Percentiles rank a stretch among this genome's conserved stretches.
These are phyloP conservation scores for Penicillium sp. DNA, from an alignment of 2,329 filamentous ascomycete species.

Conservation along the genomic window DNA sequence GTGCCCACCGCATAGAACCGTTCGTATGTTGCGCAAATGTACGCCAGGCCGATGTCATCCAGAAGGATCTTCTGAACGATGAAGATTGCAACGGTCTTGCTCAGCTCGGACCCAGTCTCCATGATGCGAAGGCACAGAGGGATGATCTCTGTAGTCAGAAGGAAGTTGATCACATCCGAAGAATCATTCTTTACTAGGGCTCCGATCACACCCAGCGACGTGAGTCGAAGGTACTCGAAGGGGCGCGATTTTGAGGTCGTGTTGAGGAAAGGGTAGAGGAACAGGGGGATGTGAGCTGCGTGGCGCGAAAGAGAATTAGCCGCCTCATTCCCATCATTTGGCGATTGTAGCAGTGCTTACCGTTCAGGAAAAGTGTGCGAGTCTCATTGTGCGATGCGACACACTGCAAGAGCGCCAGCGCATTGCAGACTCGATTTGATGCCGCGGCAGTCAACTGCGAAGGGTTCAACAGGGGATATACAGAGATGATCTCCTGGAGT, in stretches of 20 bases:
- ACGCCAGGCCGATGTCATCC: slow-evolving; percentile 92
- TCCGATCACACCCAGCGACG: slow-evolving; percentile 91
- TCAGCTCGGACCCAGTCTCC: slow-evolving; percentile 97
- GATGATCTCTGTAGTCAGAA: slow-evolving; percentile 97
- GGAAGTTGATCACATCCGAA: slow-evolving; percentile 97
- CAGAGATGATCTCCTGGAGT: slow-evolving; percentile 96
- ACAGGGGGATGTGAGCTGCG: slow-evolving; percentile 89
- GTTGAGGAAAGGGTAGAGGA: slow-evolving; percentile 96
- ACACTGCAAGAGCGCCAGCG: slow-evolving; percentile 88
- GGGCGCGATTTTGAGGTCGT: slow-evolving; percentile 97
- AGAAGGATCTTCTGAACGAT: slow-evolving; percentile 98
- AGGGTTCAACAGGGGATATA: slow-evolving; percentile 93
- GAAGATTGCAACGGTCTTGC: slow-evolving; percentile 98
- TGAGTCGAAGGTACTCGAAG: slow-evolving; percentile 94
- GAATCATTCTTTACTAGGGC: slow-evolving; percentile 98
- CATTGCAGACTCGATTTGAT: slow-evolving; percentile 95
- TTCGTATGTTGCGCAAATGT: slow-evolving; percentile 98
- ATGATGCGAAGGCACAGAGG: slow-evolving; percentile 96
- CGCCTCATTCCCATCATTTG: neutral
- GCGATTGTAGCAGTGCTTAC: slow-evolving; percentile 46
- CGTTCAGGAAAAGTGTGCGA: slow-evolving; percentile 84
- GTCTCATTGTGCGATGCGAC: slow-evolving; percentile 98
- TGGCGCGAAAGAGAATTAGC: slow-evolving; percentile 8
- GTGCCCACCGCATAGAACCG: slow-evolving; percentile 97
- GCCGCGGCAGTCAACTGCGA: slow-evolving; percentile 96